phyloP scores from a whole-genome alignment of 108 stramenopile genomes.

The Asterionellopsis glacialis region DNA sequence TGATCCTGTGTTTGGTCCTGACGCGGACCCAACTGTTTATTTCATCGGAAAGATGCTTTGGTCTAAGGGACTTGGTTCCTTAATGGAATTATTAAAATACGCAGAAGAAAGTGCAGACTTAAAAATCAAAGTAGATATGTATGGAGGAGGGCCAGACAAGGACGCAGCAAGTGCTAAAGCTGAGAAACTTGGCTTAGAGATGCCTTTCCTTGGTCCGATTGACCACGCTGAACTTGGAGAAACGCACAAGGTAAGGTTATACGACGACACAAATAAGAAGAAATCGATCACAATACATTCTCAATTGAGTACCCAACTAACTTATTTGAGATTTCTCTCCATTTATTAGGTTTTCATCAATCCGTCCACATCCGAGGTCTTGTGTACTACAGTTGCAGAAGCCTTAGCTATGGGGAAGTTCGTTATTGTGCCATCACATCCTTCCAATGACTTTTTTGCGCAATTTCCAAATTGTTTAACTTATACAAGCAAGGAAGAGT shows the following conservation, averaged over 20 bases:
- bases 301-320: no score
- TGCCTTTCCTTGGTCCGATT: constrained; percentile 75
- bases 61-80: constrained; percentile 90
- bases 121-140: constrained; percentile 72
- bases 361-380: constrained; percentile 85
- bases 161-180: constrained; percentile 58
- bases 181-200: constrained; percentile 49
- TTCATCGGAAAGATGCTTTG: constrained; percentile 95
- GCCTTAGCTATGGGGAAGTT: constrained; percentile 97
- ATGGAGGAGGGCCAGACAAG: constrained; percentile 34
- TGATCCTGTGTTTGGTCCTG: constrained; percentile 52
- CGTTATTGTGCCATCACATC: constrained; percentile 76
- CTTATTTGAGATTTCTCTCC: no score
- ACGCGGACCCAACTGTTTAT: constrained; percentile 63
- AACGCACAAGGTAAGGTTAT: constrained; percentile 36
- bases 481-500: constrained; percentile 71
- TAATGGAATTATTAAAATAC: constrained; percentile 70
- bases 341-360: constrained; percentile 84
- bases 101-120: constrained; percentile 43
- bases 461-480: constrained; percentile 78
- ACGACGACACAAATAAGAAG: no score
- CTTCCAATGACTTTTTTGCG: constrained; percentile 88
- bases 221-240: constrained; percentile 70
- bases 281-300: no score
- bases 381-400: constrained; percentile 94